A percentile compares a stretch with the other conserved stretches of the same genome.
These are phyloP conservation scores for Xylaria longipes DNA, from an alignment of 495 filamentous ascomycete genomes.

Conservation along the genomic window DNA sequence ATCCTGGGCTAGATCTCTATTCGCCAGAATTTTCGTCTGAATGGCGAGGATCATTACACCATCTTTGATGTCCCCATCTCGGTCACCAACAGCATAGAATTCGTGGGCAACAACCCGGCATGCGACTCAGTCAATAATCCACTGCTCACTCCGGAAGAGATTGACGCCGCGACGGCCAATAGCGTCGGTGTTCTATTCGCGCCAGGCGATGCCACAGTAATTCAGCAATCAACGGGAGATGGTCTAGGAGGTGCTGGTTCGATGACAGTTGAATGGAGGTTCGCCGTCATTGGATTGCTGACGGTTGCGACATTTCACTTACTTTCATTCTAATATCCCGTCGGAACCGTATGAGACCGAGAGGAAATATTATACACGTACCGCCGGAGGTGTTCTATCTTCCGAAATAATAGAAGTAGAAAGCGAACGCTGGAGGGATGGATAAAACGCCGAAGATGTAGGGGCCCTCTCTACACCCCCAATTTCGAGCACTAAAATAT, in stretches of 20 bases:
- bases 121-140: slow-evolving; percentile 56
- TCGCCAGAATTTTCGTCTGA: slow-evolving; percentile 69
- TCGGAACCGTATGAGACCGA: neutral
- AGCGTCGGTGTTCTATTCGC: slow-evolving; percentile 52
- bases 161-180: slow-evolving; percentile 42
- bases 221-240: slow-evolving; percentile 38
- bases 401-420: neutral
- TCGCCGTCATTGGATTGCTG: slow-evolving; percentile 12
- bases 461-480: too few relatives aligned
- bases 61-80: slow-evolving; percentile 71
- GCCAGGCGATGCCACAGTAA: slow-evolving; percentile 49
- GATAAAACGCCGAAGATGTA: too few relatives aligned
- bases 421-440: neutral
- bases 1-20: slow-evolving; percentile 61
- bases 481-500: too few relatives aligned
- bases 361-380: neutral
- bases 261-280: slow-evolving; percentile 28
- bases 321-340: neutral
- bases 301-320: slow-evolving; percentile 9
- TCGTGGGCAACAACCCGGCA: slow-evolving; percentile 44
- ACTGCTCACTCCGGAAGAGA: slow-evolving; percentile 47
- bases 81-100: slow-evolving; percentile 67
- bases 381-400: neutral
- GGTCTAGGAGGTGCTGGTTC: slow-evolving; percentile 41
- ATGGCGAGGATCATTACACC: slow-evolving; percentile 68